A percentile compares a stretch with the other conserved stretches of the same genome.
These are phyloP conservation scores for Andrographis paniculata DNA, from an alignment of 305 asterid species.

Conservation along the genomic window DNA sequence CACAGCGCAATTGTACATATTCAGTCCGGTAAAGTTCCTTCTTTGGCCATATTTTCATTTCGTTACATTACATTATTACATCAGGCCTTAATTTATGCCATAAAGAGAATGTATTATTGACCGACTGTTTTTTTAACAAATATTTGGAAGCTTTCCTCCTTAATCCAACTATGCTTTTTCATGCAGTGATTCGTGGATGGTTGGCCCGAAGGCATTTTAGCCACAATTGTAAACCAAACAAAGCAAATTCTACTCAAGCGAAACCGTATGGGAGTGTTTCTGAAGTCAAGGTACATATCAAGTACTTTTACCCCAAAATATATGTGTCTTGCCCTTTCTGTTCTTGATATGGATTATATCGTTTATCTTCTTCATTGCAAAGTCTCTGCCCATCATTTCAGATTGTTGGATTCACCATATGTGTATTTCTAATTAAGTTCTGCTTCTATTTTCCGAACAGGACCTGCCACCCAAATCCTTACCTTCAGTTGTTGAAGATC, in stretches of 20 bases:
- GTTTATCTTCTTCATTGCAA: too few relatives aligned
- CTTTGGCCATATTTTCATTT: slow-evolving; percentile 3
- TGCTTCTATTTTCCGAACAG: slow-evolving; percentile 30
- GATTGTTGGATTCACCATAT: too few relatives aligned
- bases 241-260: slow-evolving; percentile 24
- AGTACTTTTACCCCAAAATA: too few relatives aligned
- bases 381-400: too few relatives aligned
- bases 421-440: slow-evolving; percentile 11
- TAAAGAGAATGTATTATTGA: too few relatives aligned
- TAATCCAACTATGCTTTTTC: slow-evolving; percentile 13
- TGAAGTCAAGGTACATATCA: slow-evolving; percentile 53
- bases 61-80: too few relatives aligned
- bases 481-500: slow-evolving; percentile 64
- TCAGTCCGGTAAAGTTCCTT: slow-evolving; percentile 39
- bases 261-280: slow-evolving; percentile 40
- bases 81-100: too few relatives aligned
- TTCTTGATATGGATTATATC: too few relatives aligned
- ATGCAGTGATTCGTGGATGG: slow-evolving; percentile 81
- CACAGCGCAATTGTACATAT: slow-evolving; percentile 49
- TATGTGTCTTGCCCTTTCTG: too few relatives aligned
- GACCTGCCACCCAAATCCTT: slow-evolving; percentile 41
- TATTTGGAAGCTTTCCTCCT: slow-evolving; percentile 8
- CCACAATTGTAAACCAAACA: slow-evolving; percentile 30
- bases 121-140: too few relatives aligned
- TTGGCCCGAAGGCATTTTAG: slow-evolving; percentile 51